phyloP scores from a whole-genome alignment of 2,329 filamentous ascomycete species.

The Zymoseptoria crescenta region DNA sequence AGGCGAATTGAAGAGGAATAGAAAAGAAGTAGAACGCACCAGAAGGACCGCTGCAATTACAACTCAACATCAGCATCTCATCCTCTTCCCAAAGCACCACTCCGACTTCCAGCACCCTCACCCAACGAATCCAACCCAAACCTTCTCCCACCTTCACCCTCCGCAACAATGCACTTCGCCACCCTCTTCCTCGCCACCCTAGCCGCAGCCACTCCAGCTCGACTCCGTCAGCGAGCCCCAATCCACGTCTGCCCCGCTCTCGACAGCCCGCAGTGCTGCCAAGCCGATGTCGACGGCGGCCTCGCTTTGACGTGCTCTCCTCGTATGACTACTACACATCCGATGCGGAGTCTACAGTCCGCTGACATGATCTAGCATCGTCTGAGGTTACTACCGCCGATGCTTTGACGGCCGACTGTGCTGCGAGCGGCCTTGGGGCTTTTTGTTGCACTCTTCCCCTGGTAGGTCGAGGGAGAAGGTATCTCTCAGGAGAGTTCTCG shows the following conservation, averaged over 20 bases:
- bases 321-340: conserved; percentile 4
- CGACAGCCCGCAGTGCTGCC: conserved; percentile 15
- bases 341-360: neutral
- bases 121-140: neutral
- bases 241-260: conserved; percentile 10
- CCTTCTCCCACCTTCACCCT: neutral
- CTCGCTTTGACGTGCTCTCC: conserved; percentile 8
- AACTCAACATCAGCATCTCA: neutral
- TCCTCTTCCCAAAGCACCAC: neutral
- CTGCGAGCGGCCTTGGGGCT: conserved; percentile 8
- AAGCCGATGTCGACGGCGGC: conserved; percentile 11
- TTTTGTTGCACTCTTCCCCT: conserved; percentile 14
- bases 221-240: conserved; percentile 2
- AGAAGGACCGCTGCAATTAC: neutral
- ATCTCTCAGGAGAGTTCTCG: neutral
- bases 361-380: conserved; percentile 6
- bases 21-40: neutral
- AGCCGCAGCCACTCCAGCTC: conserved; percentile 9
- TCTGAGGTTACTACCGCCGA: conserved; percentile 1
- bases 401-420: conserved; percentile 8
- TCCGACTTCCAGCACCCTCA: neutral
- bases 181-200: conserved; percentile 10
- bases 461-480: conserved; percentile 1
- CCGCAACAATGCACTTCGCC: conserved; percentile 15
- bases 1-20: neutral